Evolutionary conservation across 1,284 basidiomycete genomes (phyloP), one percentile per base, ranked within the genome.

Genomic region (Pseudozyma pruni): DNA sequence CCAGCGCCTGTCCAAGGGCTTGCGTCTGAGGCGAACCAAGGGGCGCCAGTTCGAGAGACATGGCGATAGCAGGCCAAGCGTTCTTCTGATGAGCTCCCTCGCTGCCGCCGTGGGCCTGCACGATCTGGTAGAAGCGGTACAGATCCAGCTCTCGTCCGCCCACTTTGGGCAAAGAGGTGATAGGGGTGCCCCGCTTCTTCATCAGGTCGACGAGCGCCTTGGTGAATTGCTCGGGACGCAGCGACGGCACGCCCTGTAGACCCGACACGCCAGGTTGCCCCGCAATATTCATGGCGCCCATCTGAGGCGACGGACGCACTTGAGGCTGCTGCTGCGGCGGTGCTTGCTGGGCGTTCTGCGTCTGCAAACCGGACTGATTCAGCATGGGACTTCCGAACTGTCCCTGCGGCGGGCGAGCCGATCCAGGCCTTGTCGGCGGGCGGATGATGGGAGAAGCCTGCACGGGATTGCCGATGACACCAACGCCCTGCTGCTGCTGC

Each of bases 191-290:
- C 5, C 74, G 75, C 48, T 77, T 73, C 33, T 64, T 67, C 74
- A 77, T 74, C 11, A 80, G 47, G 34, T 80, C 79, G 33, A 60
- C 43, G 13, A 81, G 60, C 1, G 77, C 77, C 31, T 78, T 75
- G 51, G 69, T 73, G 55, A 81, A 81, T 34, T 80, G 75, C 47
- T 80, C 78, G 8, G 71, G 75, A 4, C 69, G 54, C 20, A 79
- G 44, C 14, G 70, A 49, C 16, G 71, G 49, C 4, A 71, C 59
- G 8, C 73, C 59, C 38, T 67, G 62, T 22, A 64, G 29, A 39
- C 66, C 56, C n/a, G 55, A 33, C 51, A 62, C 56, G 55, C 59
- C 55, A 16, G 58, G 23, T 44, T 67, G 60, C 2, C 44, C 52
- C 11, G 25, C 62, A 2, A 61, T 47, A 35, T 57, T 64, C 20